Base-by-base conservation (phyloP, 768 basidiomycete genomes). In the Mycena amicta region DNA sequence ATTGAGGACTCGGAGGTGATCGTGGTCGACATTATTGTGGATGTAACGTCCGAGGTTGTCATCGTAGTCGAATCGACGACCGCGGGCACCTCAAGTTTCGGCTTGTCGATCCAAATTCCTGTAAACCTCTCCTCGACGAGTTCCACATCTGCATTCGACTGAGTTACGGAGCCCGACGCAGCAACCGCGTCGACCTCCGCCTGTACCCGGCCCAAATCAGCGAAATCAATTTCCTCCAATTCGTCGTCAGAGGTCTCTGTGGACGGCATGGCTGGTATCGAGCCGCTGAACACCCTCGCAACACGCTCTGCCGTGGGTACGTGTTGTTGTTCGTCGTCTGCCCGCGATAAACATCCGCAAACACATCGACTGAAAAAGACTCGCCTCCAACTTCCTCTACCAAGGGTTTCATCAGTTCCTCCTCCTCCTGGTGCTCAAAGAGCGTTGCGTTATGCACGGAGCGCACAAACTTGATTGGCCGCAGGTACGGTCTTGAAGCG, bases 301-400 rank as follows among this genome's bases (percentile, higher is more conserved):
- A 93, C 83, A 11, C 75, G 79, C n/a, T 87, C 82, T 0, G 89
- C 89, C 3, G 90, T 92, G 5, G 91, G 90, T 4, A 83, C 76
- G 70, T 85, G 81, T 41, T 78, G 64, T 52, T 84, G 79, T 27
- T 77, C 74, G 39, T 82, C 81, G 22, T 74, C 84, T 82, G 67
- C 13, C 50, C 46, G 50, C 63, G 4, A 20, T 29, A 26, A 47
- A 49, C 37, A 47, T 39, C 27, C 8, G 67, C 23, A 18, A 26
- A n/a, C 51, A 51, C 31, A 15, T 53, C 41, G 37, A 31, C 29
- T 43, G 28, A 33, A 50, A 53, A 22, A n/a, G n/a, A 77, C 83
- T 52, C 49, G 84, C 88, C 80, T 26, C 88, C 80, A 27, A 77
- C 71, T 30, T 82, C 75, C 59, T 88, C 83, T 2, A 77, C 75